phyloP scores from a whole-genome alignment of 179 eudicot genomes.

The Pouteria campechiana region DNA sequence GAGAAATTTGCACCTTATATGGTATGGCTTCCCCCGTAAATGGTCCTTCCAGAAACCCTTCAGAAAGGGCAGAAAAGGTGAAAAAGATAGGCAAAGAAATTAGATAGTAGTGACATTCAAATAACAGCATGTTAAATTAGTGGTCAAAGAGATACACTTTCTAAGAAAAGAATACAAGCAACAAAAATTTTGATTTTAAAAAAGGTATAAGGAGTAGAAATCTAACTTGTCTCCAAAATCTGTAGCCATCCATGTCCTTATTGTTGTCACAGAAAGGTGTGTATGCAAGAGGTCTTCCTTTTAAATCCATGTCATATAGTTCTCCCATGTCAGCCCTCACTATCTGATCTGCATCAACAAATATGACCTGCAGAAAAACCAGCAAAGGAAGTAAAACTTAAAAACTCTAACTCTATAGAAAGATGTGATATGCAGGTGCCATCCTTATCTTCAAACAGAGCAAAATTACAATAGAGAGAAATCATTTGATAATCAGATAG shows the following conservation, averaged over 20 bases:
- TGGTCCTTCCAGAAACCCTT: constrained; percentile 99
- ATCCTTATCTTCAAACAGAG: background rate
- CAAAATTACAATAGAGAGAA: background rate
- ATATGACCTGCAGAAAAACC: constrained; percentile 93
- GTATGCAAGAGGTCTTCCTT: constrained; percentile 86
- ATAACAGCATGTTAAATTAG: too few species aligned
- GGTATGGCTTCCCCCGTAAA: constrained; percentile 90
- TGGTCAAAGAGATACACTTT: too few species aligned
- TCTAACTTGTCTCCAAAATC: constrained; percentile 93
- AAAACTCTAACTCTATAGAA: too few species aligned
- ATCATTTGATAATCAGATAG: too few species aligned
- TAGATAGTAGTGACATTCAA: too few species aligned
- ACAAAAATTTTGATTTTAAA: too few species aligned
- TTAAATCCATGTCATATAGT: constrained; percentile 97
- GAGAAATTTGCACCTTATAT: constrained; percentile 66
- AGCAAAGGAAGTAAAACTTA: too few species aligned
- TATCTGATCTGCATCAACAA: constrained; percentile 94
- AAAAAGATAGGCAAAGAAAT: background rate
- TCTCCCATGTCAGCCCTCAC: constrained; percentile 96
- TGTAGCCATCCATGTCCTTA: constrained; percentile 95
- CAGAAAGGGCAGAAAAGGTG: constrained; percentile 3
- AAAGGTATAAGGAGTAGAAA: background rate
- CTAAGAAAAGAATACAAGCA: too few species aligned
- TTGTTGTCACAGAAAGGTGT: constrained; percentile 98
- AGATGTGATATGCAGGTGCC: too few species aligned